These are phyloP conservation scores for Colletotrichum trifolii DNA, from an alignment of 2,329 filamentous ascomycete genomes.

Conservation along the genomic window DNA sequence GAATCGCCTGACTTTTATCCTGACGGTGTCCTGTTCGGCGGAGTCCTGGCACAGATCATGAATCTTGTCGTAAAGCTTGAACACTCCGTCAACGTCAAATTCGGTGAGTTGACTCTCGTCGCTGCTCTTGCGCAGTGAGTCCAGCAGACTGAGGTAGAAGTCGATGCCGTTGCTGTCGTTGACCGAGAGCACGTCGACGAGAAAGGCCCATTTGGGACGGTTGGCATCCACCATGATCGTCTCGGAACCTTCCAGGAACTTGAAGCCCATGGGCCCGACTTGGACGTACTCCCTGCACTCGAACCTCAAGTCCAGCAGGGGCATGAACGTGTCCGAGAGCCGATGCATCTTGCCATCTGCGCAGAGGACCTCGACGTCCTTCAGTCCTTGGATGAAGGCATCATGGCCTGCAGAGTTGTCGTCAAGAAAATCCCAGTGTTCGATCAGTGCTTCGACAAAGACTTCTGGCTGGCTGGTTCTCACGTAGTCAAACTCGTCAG, in stretches of 20 bases:
- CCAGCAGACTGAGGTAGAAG: neutral
- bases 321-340: neutral
- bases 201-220: constrained; percentile 1
- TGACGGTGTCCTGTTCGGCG: neutral
- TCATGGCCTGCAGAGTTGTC: neutral
- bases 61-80: neutral
- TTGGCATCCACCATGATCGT: neutral
- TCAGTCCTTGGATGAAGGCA: neutral
- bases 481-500: neutral
- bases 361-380: neutral
- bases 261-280: neutral
- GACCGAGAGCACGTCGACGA: neutral
- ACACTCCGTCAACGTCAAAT: neutral
- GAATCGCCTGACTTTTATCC: neutral
- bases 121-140: neutral
- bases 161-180: neutral
- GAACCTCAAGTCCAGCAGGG: neutral
- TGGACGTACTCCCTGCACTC: neutral
- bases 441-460: neutral
- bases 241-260: neutral
- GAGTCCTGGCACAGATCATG: neutral
- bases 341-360: neutral
- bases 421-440: neutral
- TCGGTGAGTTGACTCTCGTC: no score
- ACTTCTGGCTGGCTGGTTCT: neutral